Evolutionary conservation across 2,329 filamentous ascomycete genomes (phyloP).

Genomic region (Pseudophaeomoniella oleicola): DNA sequence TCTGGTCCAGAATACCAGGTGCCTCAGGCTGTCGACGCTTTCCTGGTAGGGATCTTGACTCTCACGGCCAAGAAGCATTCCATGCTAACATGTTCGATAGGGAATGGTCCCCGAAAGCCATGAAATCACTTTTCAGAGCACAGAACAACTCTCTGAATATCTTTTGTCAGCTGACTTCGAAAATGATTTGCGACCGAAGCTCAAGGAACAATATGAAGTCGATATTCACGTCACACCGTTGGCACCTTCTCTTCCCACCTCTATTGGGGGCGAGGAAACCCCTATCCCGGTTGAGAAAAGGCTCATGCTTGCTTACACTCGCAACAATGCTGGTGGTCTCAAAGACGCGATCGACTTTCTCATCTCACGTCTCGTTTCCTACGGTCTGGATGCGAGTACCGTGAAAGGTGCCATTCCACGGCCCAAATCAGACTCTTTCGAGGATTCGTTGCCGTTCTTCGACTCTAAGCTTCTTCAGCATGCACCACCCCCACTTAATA

Average conservation of each 20-base stretch:
- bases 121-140: constrained; percentile 70
- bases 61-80: neutral
- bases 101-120: constrained; percentile 97
- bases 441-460: constrained; percentile 92
- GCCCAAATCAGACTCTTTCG: constrained; percentile 97
- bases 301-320: constrained; percentile 70
- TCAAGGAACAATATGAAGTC: constrained; percentile 85
- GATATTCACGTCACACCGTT: constrained; percentile 54
- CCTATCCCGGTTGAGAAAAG: constrained; percentile 34
- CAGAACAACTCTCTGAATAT: constrained; percentile 62
- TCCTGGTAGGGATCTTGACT: constrained; percentile 45
- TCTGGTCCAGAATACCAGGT: constrained; percentile 98
- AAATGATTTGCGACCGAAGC: constrained; percentile 64
- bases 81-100: constrained; percentile 28
- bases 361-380: constrained; percentile 68
- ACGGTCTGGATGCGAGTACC: constrained; percentile 73
- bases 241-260: constrained; percentile 18
- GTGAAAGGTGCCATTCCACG: constrained; percentile 91
- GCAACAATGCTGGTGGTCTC: constrained; percentile 90
- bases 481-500: constrained; percentile 63
- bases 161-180: constrained; percentile 70
- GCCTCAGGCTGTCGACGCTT: constrained; percentile 88
- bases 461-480: constrained; percentile 93
- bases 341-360: constrained; percentile 94
- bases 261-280: constrained; percentile 34